phyloP scores from a whole-genome alignment of 306 rosid species.

The Begonia loranthoides region DNA sequence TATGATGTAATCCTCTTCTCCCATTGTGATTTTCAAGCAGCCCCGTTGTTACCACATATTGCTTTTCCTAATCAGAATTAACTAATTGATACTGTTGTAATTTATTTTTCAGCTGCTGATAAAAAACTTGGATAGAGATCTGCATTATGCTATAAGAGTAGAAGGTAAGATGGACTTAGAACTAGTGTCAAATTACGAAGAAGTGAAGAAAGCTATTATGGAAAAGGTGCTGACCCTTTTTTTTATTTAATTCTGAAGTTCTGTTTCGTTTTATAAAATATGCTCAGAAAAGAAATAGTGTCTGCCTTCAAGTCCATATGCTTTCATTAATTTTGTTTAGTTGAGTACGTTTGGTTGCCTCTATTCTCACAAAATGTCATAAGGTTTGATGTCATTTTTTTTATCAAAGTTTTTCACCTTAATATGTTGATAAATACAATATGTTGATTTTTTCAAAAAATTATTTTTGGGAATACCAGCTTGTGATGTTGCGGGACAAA shows the following conservation, averaged over 20 bases:
- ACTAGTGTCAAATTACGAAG: slow-evolving; percentile 67
- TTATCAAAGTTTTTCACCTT: background rate
- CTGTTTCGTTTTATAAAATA: background rate
- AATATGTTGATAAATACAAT: background rate
- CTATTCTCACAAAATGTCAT: too few species aligned
- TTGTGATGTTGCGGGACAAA: slow-evolving; percentile 49
- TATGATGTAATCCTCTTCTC: slow-evolving; percentile 51
- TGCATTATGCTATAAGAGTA: slow-evolving; percentile 82
- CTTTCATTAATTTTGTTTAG: too few species aligned
- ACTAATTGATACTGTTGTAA: slow-evolving; percentile 12
- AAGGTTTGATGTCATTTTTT: too few species aligned
- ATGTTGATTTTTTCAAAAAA: background rate
- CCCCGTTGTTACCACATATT: background rate
- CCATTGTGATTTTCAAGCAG: background rate
- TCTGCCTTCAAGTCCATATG: too few species aligned
- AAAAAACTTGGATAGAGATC: slow-evolving; percentile 77
- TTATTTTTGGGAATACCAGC: slow-evolving; percentile 28
- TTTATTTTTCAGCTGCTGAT: slow-evolving; percentile 61
- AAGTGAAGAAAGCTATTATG: slow-evolving; percentile 69
- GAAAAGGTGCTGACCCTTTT: slow-evolving; percentile 54
- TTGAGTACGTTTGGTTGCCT: too few species aligned
- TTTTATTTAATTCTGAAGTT: slow-evolving; percentile 10
- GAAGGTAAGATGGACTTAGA: slow-evolving; percentile 86
- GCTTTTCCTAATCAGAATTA: background rate
- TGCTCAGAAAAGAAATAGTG: too few species aligned